Conservation (phyloP, 257 asterid species). For the Solanum lignicaule region DNA sequence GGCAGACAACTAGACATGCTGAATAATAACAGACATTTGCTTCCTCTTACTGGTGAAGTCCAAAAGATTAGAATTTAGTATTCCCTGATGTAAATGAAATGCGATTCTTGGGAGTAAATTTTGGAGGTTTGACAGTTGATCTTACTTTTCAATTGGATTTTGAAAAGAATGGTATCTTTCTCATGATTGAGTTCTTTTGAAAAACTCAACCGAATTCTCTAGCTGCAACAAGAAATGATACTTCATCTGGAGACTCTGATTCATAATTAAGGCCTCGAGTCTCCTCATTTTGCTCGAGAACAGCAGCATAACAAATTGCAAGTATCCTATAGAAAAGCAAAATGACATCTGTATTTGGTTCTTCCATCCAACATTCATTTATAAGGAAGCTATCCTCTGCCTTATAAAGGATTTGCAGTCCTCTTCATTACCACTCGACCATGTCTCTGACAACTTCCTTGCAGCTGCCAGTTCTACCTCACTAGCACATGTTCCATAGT, state of each 20-base stretch:
- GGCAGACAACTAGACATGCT: slow-evolving; percentile 16
- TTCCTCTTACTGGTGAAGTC: slow-evolving; percentile 92
- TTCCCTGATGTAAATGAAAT: slow-evolving; percentile 45
- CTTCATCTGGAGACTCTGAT: slow-evolving; percentile 92
- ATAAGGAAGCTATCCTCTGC: slow-evolving; percentile 62
- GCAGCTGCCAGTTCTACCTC: slow-evolving; percentile 90
- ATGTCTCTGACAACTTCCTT: slow-evolving; percentile 48
- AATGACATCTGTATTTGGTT: slow-evolving; percentile 44
- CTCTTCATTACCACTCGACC: too few species aligned
- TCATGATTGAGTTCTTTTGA: slow-evolving; percentile 66
- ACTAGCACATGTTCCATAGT: slow-evolving; percentile 68
- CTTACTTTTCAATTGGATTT: slow-evolving; percentile 63
- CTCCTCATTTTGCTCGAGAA: slow-evolving; percentile 68
- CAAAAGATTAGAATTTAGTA: slow-evolving; percentile 55
- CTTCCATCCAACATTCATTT: slow-evolving; percentile 72
- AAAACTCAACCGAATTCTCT: slow-evolving; percentile 89
- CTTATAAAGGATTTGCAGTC: too few species aligned
- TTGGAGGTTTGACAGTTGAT: background rate
- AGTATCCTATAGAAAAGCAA: slow-evolving; percentile 69
- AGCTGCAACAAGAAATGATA: slow-evolving; percentile 82
- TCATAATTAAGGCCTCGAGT: slow-evolving; percentile 61
- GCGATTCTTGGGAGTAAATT: background rate
- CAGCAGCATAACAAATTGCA: slow-evolving; percentile 74
- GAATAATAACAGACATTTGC: slow-evolving; percentile 78
- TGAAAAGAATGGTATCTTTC: slow-evolving; percentile 62